Conservation (phyloP, 163 green algal genomes). For the Volvox carteri region DNA sequence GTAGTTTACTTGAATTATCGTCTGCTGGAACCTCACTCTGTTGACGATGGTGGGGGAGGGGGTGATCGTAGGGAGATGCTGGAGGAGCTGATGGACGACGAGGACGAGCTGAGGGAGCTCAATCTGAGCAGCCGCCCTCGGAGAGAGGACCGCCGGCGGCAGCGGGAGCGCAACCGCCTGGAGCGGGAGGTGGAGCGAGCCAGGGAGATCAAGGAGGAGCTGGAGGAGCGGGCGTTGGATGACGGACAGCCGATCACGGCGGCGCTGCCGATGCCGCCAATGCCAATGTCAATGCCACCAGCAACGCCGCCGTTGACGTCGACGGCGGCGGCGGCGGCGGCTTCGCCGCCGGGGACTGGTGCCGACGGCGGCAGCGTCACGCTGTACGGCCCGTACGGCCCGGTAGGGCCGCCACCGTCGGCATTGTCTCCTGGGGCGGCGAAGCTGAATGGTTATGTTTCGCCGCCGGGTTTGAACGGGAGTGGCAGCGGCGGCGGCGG, state of each 20-base stretch:
- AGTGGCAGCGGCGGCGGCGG: no score
- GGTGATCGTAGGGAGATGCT: constrained; percentile 65
- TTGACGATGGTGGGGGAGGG: not conserved
- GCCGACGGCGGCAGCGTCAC: not conserved
- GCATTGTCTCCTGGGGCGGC: not conserved
- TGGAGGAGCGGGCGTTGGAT: constrained; percentile 61
- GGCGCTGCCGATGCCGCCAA: constrained; percentile 1
- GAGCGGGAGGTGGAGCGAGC: constrained; percentile 76
- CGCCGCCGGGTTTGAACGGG: not conserved
- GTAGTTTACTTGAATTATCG: no score
- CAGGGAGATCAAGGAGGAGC: constrained; percentile 67
- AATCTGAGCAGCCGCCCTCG: constrained; percentile 89
- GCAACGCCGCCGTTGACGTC: not conserved
- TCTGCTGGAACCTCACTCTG: no score
- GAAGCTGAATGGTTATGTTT: no score
- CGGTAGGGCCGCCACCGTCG: not conserved
- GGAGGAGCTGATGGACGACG: constrained; percentile 97
- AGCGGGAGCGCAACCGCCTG: constrained; percentile 86
- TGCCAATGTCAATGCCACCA: not conserved
- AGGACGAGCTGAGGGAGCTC: constrained; percentile 93
- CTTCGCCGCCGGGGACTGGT: not conserved
- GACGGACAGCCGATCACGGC: constrained; percentile 60
- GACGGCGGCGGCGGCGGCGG: not conserved
- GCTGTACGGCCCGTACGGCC: constrained; percentile 38
- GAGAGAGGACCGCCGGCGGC: constrained; percentile 84